Conservation (phyloP, 805 yeast genomes). For the Lipomyces kockii region DNA sequence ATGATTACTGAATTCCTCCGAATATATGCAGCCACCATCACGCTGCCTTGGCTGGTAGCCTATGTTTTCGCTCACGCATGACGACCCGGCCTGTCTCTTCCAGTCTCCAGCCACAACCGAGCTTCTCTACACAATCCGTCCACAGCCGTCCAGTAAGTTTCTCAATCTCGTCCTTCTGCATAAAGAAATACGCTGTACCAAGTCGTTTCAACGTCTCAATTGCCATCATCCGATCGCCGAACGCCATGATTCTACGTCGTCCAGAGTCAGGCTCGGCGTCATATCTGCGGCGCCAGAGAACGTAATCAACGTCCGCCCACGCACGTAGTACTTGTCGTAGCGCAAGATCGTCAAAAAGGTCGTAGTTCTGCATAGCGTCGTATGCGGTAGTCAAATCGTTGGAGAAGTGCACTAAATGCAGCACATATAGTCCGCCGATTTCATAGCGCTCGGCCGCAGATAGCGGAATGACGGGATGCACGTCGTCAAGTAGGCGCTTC, state of each 20-base stretch:
- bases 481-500: slow-evolving; percentile 48
- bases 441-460: slow-evolving; percentile 48
- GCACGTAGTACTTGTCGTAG: slow-evolving; percentile 32
- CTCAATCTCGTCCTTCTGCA: slow-evolving; percentile 24
- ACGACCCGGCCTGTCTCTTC: slow-evolving; percentile 23
- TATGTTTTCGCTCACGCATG: slow-evolving; percentile 29
- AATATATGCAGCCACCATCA: neutral
- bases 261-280: slow-evolving; percentile 28
- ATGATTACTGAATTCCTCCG: neutral
- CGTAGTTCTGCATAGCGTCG: slow-evolving; percentile 25
- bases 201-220: slow-evolving; percentile 25
- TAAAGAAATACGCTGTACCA: slow-evolving; percentile 29
- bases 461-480: slow-evolving; percentile 39
- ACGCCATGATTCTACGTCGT: slow-evolving; percentile 31
- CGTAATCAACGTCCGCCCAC: slow-evolving; percentile 37
- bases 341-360: slow-evolving; percentile 19
- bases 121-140: slow-evolving; percentile 20
- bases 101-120: slow-evolving; percentile 34
- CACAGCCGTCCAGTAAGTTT: slow-evolving; percentile 29
- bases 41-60: neutral
- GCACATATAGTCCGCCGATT: slow-evolving; percentile 49
- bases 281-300: slow-evolving; percentile 33
- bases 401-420: slow-evolving; percentile 48
- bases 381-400: slow-evolving; percentile 36
- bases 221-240: slow-evolving; percentile 32